Evolutionary conservation across 2,329 filamentous ascomycete species (phyloP), one percentile per base, ranked within the genome.

Genomic region (Ophiosphaerella herpotricha): DNA sequence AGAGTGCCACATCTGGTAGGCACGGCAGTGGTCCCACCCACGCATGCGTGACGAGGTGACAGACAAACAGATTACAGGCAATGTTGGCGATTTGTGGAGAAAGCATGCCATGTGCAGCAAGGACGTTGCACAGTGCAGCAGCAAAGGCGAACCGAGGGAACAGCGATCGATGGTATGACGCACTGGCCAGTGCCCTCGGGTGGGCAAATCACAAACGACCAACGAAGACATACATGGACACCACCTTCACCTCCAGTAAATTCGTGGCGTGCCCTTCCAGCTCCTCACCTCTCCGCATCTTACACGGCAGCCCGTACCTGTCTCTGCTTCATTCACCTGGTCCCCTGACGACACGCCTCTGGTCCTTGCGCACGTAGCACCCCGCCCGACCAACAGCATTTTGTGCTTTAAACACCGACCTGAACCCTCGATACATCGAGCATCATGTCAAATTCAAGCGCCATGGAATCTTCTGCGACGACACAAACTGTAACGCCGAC

Each of bases 401-500:
- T n/a, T 40, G 33, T 35, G 39, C 41, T 47, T 49, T 38, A 51
- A 57, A 47, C 41, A 72, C 96, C 58, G 91, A 91, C 75, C 96
- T 31, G 33, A 40, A 39, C 18, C 42, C 29, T 29, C 23, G 23
- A 24, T 16, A 26, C 16, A 91, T 57, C 96, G 75, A 29, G 13
- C 24, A 97, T 90, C 67, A 97, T 94, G 66, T 51, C 64, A n/a
- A 57, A 54, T 43, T 39, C 61, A 43, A 57, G 47, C 50, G 61
- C 40, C 39, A 67, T 69, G 64, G 50, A 51, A 16, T 55, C 60
- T 35, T 49, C 54, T 36, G 39, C 55, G 4, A 55, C 64, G 14
- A 58, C 58, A 4, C 56, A 55, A 36, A 60, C 61, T 13, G 53
- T 59, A 4, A 65, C 61, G 32, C 59, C 61, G 12, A 42, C 61